phyloP scores from a whole-genome alignment of 169 alveolate species.

The Cryptosporidium felis region DNA sequence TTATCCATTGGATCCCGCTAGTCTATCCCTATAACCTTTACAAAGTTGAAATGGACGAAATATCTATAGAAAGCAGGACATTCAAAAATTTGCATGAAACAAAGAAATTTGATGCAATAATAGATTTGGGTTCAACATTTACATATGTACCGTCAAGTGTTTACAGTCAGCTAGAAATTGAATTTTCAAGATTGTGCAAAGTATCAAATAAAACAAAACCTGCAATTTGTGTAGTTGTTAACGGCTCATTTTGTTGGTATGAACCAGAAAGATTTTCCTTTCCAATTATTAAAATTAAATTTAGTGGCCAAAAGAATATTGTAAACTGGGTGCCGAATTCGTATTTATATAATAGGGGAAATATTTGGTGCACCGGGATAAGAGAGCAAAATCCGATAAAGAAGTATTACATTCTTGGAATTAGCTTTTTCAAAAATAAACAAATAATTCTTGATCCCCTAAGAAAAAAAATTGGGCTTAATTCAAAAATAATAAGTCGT shows the following conservation, averaged over 20 bases:
- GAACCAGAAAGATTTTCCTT: neutral
- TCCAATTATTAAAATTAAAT: slow-evolving; percentile 23
- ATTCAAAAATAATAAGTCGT: too few relatives aligned
- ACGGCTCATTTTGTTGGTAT: slow-evolving; percentile 1
- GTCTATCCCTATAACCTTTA: slow-evolving; percentile 7
- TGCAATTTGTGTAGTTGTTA: neutral
- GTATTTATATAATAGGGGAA: slow-evolving; percentile 1
- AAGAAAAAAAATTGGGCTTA: slow-evolving; percentile 24
- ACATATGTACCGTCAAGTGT: slow-evolving; percentile 18
- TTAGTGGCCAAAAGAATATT: slow-evolving; percentile 11
- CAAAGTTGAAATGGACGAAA: slow-evolving; percentile 1
- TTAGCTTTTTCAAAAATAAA: slow-evolving; percentile 37
- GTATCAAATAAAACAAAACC: neutral
- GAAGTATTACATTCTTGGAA: slow-evolving; percentile 22
- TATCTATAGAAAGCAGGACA: neutral
- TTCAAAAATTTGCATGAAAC: neutral
- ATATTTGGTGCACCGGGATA: slow-evolving; percentile 38
- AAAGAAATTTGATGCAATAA: slow-evolving; percentile 1
- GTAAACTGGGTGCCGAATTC: slow-evolving; percentile 38
- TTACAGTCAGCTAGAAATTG: neutral
- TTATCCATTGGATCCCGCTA: slow-evolving; percentile 38
- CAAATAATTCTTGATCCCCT: slow-evolving; percentile 46
- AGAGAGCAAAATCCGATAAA: neutral
- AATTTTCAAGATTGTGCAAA: slow-evolving; percentile 14
- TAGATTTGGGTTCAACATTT: slow-evolving; percentile 63